Evolutionary conservation across 2,329 filamentous ascomycete species (phyloP), one percentile per base, ranked within the genome.

Genomic region (Trichoderma sp.): DNA sequence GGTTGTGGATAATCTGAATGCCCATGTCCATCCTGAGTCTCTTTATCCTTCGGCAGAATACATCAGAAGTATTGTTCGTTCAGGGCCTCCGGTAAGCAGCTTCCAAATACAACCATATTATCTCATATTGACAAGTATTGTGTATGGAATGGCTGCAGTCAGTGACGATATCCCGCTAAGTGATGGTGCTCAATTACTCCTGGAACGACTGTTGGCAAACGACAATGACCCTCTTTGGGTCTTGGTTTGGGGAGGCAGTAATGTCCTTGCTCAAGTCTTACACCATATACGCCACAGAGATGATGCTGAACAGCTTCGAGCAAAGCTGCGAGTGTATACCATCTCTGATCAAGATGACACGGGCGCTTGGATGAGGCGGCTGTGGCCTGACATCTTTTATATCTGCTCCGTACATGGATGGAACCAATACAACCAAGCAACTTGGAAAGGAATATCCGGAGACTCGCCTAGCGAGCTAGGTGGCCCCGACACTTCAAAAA

Each of bases 291-390:
- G 62, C 18, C 29, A 35, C 7, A 31, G 29, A 63, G 59, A 27
- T 0, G 33, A 65, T 24, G 33, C 62, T 9, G 62, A 14, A 16
- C 33, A 65, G n/a, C 62, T 65, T 38, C 33, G 62, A 24, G 21
- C 33, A 38, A 65, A 38, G 12, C 12, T 65, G 6, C 62, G 62
- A 21, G 33, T 65, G 33, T 65, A 65, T 35, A 24, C 62, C 5
- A 65, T 65, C 33, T 65, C 62, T 16, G 62, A 65, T 24, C 62
- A 65, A 24, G 62, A 65, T 27, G 62, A 65, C 14, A 65, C 62
- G 6, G 62, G 62, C 3, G n/a, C 62, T 12, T 65, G 62, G 62
- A 65, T 65, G n/a, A 65, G 62, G 35, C 62, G 33, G 9, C 9
- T 65, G 14, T 64, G 31, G n/a, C 62, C 62, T 9, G 62, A 65